Conservation (phyloP, 352 stramenopile species). For the Phytophthora foliorum region DNA sequence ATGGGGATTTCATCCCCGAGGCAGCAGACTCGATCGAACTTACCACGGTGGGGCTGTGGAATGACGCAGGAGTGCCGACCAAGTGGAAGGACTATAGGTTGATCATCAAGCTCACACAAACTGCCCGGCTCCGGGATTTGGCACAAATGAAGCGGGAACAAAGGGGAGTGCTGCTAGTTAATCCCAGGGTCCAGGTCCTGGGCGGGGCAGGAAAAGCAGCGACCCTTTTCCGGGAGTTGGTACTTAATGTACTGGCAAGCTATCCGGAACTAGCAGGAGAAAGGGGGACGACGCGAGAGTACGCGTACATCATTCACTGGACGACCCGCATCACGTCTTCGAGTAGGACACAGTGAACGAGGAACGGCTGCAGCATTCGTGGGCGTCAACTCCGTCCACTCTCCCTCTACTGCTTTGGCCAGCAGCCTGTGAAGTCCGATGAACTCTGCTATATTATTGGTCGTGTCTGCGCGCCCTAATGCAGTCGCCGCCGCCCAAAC, state of each 20-base stretch:
- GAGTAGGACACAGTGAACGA: neutral
- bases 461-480: neutral
- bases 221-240: neutral
- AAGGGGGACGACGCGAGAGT: neutral
- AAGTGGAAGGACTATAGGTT: too few relatives aligned
- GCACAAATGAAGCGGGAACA: too few relatives aligned
- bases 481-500: neutral
- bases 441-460: neutral
- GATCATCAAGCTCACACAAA: too few relatives aligned
- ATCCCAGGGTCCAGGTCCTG: neutral
- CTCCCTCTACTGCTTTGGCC: neutral
- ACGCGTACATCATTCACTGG: neutral
- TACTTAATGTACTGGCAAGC: neutral
- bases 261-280: neutral
- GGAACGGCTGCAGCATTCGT: neutral
- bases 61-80: too few relatives aligned
- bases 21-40: too few relatives aligned
- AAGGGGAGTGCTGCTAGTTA: too few relatives aligned
- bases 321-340: conserved; percentile 3
- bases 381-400: neutral
- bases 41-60: too few relatives aligned
- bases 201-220: neutral
- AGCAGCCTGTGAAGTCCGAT: neutral
- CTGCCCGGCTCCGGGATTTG: too few relatives aligned
- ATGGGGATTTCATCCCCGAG: too few relatives aligned